Evolutionary conservation across 768 basidiomycete genomes (phyloP), one percentile per base, ranked within the genome.

Genomic region (Pisolithus marmoratus): DNA sequence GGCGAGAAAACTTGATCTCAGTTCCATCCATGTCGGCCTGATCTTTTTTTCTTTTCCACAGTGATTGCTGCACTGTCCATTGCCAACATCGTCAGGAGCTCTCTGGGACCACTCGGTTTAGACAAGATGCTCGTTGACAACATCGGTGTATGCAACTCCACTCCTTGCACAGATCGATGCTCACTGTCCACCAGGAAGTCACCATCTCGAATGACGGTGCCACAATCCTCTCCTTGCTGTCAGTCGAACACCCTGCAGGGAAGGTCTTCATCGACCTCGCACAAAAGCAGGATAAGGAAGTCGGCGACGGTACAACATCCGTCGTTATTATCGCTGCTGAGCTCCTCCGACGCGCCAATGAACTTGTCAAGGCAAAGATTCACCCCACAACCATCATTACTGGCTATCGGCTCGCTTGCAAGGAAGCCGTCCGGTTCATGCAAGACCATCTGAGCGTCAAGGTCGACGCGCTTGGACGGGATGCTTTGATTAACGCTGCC

Each of bases 131-230:
- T 96, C 51, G 94, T 98, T 15, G 94, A 98, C 70, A 94, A 95
- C 72, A 94, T 97, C 58, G 94, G 94, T 59, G 93, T 94, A 65
- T 63, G 87, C 72, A 31, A 37, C n/a, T 31, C 45, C 15, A 8
- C 24, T 27, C 52, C 19, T n/a, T 7, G 31, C 17, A 12, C n/a
- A 37, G 26, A 22, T 48, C 34, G 38, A 29, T 57, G 49, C 52
- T 58, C 50, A 64, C 29, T 53, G 8, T 49, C 24, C 48, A 36
- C 5, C 69, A 95, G 93, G 96, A 99, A 79, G 94, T 98, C 26
- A 98, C 96, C 27, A 98, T 99, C 67, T 97, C 96, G 44, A 99
- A 99, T 72, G 96, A 98, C 73, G 96, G 96, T 45, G 96, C 96
- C 15, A 98, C 96, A n/a, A 99, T 99, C 60, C 83, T 99, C 37